These are phyloP conservation scores for Hydnum rufescens DNA, from an alignment of 768 basidiomycete species.

Conservation along the genomic window DNA sequence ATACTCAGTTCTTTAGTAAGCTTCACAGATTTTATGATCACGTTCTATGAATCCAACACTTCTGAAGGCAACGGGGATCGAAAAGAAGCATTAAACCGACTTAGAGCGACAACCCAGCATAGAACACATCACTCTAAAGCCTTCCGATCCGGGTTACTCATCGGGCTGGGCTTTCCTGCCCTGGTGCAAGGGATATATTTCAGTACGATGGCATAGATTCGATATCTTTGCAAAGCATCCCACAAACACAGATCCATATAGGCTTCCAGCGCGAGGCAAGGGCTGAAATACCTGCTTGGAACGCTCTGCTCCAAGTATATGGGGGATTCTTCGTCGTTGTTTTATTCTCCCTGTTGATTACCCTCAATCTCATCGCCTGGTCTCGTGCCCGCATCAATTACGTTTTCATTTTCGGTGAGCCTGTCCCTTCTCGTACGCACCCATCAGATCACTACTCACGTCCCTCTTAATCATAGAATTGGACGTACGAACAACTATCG, in stretches of 20 bases:
- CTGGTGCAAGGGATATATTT: constrained; percentile 39
- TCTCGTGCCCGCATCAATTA: constrained; percentile 65
- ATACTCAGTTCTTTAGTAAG: constrained; percentile 58
- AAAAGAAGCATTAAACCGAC: constrained; percentile 50
- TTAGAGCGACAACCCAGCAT: constrained; percentile 32
- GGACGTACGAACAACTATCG: constrained; percentile 47
- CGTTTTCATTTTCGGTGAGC: constrained; percentile 85
- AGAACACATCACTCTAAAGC: constrained; percentile 52
- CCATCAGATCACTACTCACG: too few species aligned
- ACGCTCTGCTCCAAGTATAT: constrained; percentile 59
- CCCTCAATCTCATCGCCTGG: constrained; percentile 71
- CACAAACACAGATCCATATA: constrained; percentile 17
- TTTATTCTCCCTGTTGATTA: constrained; percentile 56
- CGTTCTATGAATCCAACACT: background rate
- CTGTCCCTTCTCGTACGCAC: too few species aligned
- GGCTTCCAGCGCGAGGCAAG: constrained; percentile 36
- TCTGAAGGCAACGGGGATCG: constrained; percentile 43
- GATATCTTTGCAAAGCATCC: too few species aligned
- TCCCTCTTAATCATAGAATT: constrained; percentile 48
- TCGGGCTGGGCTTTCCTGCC: constrained; percentile 58
- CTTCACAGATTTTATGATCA: background rate
- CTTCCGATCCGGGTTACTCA: constrained; percentile 49
- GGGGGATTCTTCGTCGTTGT: constrained; percentile 52
- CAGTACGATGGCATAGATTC: too few species aligned
- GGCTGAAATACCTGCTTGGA: constrained; percentile 42